phyloP scores from a whole-genome alignment of 2,329 filamentous ascomycete species.

The Talaromyces sp. region DNA sequence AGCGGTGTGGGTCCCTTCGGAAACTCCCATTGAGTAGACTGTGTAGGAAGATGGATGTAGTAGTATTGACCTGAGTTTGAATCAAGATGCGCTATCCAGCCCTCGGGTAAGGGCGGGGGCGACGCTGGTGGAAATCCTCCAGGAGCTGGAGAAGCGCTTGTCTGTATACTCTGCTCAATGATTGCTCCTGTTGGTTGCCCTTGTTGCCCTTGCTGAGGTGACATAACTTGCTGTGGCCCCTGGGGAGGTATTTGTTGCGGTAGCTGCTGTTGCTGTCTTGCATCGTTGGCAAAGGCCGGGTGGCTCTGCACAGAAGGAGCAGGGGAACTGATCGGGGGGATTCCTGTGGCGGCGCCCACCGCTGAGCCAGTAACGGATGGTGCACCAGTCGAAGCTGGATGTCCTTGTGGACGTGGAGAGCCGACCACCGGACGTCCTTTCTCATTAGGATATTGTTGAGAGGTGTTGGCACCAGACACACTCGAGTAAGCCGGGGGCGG shows the following conservation, averaged over 20 bases:
- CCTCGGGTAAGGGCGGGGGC: slow-evolving; percentile 90
- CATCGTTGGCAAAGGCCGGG: slow-evolving; percentile 88
- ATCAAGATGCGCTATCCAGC: slow-evolving; percentile 96
- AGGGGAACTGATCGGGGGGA: slow-evolving; percentile 14
- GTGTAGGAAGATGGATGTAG: slow-evolving; percentile 93
- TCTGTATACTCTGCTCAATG: slow-evolving; percentile 29
- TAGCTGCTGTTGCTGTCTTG: slow-evolving; percentile 50
- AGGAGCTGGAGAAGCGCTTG: slow-evolving; percentile 38
- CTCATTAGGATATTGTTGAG: slow-evolving; percentile 69
- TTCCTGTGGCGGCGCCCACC: slow-evolving; percentile 23
- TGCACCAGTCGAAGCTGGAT: slow-evolving; percentile 31
- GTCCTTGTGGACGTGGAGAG: slow-evolving; percentile 25
- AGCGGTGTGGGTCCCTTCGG: slow-evolving; percentile 92
- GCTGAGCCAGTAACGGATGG: slow-evolving; percentile 25
- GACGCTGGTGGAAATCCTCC: slow-evolving; percentile 66
- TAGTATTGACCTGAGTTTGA: slow-evolving; percentile 97
- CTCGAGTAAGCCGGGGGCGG: slow-evolving; percentile 96
- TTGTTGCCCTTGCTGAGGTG: slow-evolving; percentile 42
- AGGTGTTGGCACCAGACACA: slow-evolving; percentile 54
- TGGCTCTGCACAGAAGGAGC: slow-evolving; percentile 57
- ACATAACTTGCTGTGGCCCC: slow-evolving; percentile 20
- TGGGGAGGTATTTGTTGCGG: slow-evolving; percentile 29
- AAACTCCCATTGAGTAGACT: slow-evolving; percentile 98
- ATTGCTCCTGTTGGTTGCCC: slow-evolving; percentile 32
- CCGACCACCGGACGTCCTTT: slow-evolving; percentile 60